phyloP scores from a whole-genome alignment of 306 rosid genomes.

The Mimosa bimucronata region DNA sequence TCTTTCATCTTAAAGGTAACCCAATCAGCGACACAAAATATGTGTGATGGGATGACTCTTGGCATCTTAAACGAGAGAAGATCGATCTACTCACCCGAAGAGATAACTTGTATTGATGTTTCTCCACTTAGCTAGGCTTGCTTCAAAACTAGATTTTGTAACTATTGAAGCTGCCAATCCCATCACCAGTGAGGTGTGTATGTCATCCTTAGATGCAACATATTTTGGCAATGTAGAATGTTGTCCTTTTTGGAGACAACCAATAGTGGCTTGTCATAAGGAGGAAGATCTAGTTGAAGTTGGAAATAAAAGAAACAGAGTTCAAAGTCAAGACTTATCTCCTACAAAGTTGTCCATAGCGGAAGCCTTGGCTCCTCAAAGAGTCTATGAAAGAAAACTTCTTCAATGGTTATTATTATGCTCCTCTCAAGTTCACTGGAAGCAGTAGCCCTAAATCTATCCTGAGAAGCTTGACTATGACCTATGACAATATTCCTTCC shows the following conservation, averaged over 20 bases:
- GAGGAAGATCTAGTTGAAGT: constrained; percentile 23
- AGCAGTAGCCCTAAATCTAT: constrained; percentile 49
- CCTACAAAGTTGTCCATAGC: background rate
- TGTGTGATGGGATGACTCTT: background rate
- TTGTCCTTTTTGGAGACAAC: constrained; percentile 30
- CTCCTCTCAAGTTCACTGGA: constrained; percentile 20
- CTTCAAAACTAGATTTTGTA: constrained; percentile 20
- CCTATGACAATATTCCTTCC: constrained; percentile 57
- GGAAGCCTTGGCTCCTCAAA: background rate
- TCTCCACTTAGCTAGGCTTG: constrained; percentile 9
- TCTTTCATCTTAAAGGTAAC: too few species aligned
- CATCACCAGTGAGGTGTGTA: constrained; percentile 16
- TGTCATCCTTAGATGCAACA: constrained; percentile 26
- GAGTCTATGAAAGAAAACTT: constrained; percentile 7
- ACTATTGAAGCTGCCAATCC: too few species aligned
- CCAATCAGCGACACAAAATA: too few species aligned
- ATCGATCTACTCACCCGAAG: background rate
- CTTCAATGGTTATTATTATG: constrained; percentile 6
- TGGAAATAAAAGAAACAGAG: constrained; percentile 9
- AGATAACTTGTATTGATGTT: constrained; percentile 5
- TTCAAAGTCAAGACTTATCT: background rate
- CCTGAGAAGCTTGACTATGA: constrained; percentile 56
- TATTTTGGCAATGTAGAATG: constrained; percentile 24
- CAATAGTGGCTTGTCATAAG: constrained; percentile 14
- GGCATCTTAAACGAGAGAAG: background rate